These are phyloP conservation scores for Amoebophrya sp. DNA, from an alignment of 169 alveolate species.

Conservation along the genomic window DNA sequence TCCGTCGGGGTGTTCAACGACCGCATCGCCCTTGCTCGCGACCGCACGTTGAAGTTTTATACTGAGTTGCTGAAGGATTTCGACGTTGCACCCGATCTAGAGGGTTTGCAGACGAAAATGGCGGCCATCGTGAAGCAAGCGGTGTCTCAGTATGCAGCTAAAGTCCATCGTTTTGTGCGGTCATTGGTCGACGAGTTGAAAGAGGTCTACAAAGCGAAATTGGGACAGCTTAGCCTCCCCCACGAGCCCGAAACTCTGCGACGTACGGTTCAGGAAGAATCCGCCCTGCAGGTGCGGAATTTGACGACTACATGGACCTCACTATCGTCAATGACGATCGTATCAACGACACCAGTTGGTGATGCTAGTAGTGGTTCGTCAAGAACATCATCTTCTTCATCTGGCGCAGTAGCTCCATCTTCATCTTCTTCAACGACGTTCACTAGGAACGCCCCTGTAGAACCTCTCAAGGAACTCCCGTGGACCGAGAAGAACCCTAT, in stretches of 20 bases:
- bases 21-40: not conserved
- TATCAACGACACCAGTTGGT: too few relatives aligned
- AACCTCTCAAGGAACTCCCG: not conserved
- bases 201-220: not conserved
- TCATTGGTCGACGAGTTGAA: not conserved
- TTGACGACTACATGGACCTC: not conserved
- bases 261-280: not conserved
- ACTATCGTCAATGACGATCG: not conserved
- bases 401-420: too few relatives aligned
- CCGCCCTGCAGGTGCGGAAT: not conserved
- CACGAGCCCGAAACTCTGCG: not conserved
- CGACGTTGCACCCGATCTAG: not conserved
- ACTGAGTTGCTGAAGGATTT: not conserved
- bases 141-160: not conserved
- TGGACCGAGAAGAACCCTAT: not conserved
- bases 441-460: not conserved
- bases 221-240: not conserved
- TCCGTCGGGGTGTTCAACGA: not conserved
- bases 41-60: not conserved
- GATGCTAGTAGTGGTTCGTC: too few relatives aligned
- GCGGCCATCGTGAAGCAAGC: not conserved
- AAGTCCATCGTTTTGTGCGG: not conserved
- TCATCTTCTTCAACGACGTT: too few relatives aligned
- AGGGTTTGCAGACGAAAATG: not conserved
- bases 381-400: too few relatives aligned